Percentiles rank a stretch among this genome's conserved stretches.
phyloP scores from a whole-genome alignment of 768 basidiomycete genomes.

The Suillus brevipes region DNA sequence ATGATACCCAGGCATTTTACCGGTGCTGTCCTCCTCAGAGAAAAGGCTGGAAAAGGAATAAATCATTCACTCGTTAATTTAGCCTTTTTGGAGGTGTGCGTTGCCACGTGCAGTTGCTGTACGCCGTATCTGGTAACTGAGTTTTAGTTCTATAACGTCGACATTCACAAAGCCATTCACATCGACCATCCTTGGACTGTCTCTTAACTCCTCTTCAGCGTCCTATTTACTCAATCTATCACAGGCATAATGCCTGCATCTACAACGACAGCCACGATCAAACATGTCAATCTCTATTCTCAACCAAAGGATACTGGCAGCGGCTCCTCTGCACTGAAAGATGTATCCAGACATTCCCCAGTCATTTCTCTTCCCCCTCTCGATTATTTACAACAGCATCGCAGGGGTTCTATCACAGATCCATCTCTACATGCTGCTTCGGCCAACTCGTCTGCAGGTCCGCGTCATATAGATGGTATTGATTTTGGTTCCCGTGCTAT shows the following conservation, averaged over 20 bases:
- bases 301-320: constrained; percentile 14
- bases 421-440: constrained; percentile 70
- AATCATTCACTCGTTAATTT: constrained; percentile 19
- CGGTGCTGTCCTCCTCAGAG: constrained; percentile 9
- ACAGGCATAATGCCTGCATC: constrained; percentile 15
- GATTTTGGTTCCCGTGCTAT: constrained; percentile 16
- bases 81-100: constrained; percentile 19
- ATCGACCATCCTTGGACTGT: constrained; percentile 10
- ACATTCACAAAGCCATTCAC: constrained; percentile 22
- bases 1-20: constrained; percentile 7
- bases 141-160: constrained; percentile 32
- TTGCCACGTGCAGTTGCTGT: constrained; percentile 32
- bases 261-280: constrained; percentile 14
- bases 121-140: constrained; percentile 24
- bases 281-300: constrained; percentile 9
- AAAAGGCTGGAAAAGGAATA: constrained; percentile 9
- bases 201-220: constrained; percentile 4
- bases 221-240: constrained; percentile 10
- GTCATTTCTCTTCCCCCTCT: constrained; percentile 70
- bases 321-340: constrained; percentile 30
- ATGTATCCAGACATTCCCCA: constrained; percentile 47
- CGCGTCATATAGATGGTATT: constrained; percentile 24
- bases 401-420: constrained; percentile 83
- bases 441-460: constrained; percentile 21
- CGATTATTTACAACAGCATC: constrained; percentile 76